These are phyloP conservation scores for Clavispora fructus DNA, from an alignment of 805 yeast species.

Conservation along the genomic window DNA sequence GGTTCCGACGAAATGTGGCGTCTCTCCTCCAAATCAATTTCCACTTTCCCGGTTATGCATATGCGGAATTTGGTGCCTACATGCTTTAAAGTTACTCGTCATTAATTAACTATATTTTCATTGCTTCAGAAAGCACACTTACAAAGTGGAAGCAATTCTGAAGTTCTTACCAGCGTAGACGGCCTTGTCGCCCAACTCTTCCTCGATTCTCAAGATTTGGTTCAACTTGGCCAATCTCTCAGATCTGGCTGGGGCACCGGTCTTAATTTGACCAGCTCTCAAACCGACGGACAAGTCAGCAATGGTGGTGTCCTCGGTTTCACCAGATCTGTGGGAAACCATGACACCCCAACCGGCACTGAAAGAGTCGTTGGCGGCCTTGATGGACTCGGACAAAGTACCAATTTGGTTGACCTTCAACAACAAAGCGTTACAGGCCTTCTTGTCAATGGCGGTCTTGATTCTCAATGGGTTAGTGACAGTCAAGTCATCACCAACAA, in stretches of 20 bases:
- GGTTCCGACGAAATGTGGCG: neutral
- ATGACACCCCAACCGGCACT: slow-evolving; percentile 99
- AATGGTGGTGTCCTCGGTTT: slow-evolving; percentile 97
- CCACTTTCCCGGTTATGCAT: too few relatives aligned
- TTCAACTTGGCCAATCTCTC: slow-evolving; percentile 99
- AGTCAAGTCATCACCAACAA: slow-evolving; percentile 97
- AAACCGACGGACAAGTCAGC: slow-evolving; percentile 98
- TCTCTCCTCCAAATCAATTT: too few relatives aligned
- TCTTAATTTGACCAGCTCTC: slow-evolving; percentile 98
- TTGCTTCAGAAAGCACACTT: slow-evolving; percentile 12
- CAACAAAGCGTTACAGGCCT: slow-evolving; percentile 90
- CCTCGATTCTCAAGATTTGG: slow-evolving; percentile 98
- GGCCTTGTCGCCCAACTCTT: slow-evolving; percentile 97
- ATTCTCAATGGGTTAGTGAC: slow-evolving; percentile 97
- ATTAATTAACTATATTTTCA: neutral
- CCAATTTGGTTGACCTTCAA: slow-evolving; percentile 99
- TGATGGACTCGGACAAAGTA: slow-evolving; percentile 90
- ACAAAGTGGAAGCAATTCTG: slow-evolving; percentile 50
- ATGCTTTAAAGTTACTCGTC: neutral
- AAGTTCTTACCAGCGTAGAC: slow-evolving; percentile 90
- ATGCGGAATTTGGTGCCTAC: neutral
- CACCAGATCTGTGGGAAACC: slow-evolving; percentile 99
- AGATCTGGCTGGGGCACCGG: slow-evolving; percentile 99
- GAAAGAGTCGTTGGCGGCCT: slow-evolving; percentile 94
- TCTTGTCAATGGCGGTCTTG: slow-evolving; percentile 92